phyloP scores from a whole-genome alignment of 176 grass and related monocot genomes.

The Cocos nucifera region DNA sequence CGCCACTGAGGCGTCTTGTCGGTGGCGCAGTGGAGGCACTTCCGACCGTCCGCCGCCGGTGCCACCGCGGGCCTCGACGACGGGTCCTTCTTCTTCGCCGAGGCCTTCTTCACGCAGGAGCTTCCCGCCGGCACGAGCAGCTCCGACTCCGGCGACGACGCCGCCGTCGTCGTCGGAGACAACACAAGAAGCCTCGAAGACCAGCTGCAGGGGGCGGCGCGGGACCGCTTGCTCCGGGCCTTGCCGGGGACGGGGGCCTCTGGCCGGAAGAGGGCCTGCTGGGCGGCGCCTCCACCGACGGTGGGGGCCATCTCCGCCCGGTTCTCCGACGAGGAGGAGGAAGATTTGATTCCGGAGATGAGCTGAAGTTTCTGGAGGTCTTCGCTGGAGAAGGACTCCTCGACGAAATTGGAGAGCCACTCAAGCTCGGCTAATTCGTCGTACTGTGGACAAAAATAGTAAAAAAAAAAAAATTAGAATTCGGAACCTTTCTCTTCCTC shows the following conservation, averaged over 20 bases:
- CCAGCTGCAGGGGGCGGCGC: conserved; percentile 4
- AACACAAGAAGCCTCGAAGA: conserved; percentile 8
- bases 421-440: conserved; percentile 83
- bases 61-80: no score
- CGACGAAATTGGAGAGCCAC: conserved; percentile 84
- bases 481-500: no score
- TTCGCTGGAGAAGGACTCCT: conserved; percentile 55
- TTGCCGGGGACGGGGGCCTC: conserved; percentile 5
- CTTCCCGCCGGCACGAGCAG: conserved; percentile 1
- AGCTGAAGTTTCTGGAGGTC: conserved; percentile 89
- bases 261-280: background rate
- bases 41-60: conserved; percentile 8
- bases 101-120: conserved; percentile 23
- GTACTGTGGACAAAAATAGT: conserved; percentile 31
- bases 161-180: background rate
- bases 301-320: no score
- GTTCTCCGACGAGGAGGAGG: background rate
- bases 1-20: conserved; percentile 25
- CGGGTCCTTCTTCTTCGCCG: conserved; percentile 26
- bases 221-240: conserved; percentile 18
- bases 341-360: conserved; percentile 36
- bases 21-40: conserved; percentile 14
- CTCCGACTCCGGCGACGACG: conserved; percentile 11
- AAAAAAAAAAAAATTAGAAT: no score
- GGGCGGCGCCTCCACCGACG: no score